phyloP scores from a whole-genome alignment of 768 basidiomycete genomes.

The Boletus patriciae region DNA sequence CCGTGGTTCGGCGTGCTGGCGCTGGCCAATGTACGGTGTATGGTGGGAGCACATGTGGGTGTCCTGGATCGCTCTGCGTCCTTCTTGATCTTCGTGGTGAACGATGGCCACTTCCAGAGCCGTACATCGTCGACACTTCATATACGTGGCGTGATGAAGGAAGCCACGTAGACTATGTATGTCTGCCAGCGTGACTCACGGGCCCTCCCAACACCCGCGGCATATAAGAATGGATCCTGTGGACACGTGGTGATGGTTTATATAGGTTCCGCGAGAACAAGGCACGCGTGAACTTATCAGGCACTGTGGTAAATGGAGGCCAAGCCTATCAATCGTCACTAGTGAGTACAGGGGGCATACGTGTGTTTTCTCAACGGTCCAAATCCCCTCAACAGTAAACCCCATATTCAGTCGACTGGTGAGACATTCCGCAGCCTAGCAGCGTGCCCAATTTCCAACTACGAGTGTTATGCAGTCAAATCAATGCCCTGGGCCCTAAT shows the following conservation, averaged over 20 bases:
- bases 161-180: neutral
- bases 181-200: neutral
- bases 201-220: neutral
- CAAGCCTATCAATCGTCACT: neutral
- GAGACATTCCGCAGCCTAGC: neutral
- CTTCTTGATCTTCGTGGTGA: constrained; percentile 12
- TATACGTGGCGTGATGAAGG: neutral
- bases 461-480: constrained; percentile 6
- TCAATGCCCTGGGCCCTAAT: constrained; percentile 34
- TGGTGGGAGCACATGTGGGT: constrained; percentile 21
- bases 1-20: constrained; percentile 25
- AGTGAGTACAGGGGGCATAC: neutral
- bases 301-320: neutral
- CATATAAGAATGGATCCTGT: neutral
- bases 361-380: neutral
- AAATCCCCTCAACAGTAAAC: neutral
- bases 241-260: constrained; percentile 7
- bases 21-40: constrained; percentile 26
- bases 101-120: constrained; percentile 10
- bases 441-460: neutral
- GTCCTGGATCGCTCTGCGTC: constrained; percentile 27
- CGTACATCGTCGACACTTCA: constrained; percentile 13
- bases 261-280: neutral
- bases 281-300: neutral
- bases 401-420: neutral